Percentiles rank a stretch among this genome's conserved stretches.
Conservation (phyloP, 2,329 filamentous ascomycete genomes). For the Scedosporium dehoogii region DNA sequence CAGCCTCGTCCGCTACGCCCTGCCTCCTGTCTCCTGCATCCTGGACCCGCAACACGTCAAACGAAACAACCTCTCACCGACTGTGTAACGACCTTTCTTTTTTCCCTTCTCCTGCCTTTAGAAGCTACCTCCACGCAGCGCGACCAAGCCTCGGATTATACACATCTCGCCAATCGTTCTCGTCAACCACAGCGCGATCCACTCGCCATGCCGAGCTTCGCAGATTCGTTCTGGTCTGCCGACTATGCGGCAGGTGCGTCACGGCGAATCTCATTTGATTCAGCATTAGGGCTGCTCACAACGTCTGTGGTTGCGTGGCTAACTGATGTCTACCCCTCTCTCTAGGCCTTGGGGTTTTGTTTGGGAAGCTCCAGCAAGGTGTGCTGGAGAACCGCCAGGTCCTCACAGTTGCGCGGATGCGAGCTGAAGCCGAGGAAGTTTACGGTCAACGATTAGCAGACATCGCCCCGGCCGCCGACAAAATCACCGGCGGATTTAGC, state of each 20-base stretch:
- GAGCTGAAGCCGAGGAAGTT: conserved; percentile 86
- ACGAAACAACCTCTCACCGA: not conserved
- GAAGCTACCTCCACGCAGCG: not conserved
- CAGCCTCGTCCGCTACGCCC: not conserved
- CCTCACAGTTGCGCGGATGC: conserved; percentile 81
- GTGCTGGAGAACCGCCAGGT: conserved; percentile 92
- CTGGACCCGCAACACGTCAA: not conserved
- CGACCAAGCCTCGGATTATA: not conserved
- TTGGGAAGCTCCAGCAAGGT: conserved; percentile 93
- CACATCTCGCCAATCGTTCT: not conserved
- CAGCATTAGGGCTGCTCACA: not conserved
- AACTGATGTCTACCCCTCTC: conserved; percentile 10
- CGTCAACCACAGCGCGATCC: not conserved
- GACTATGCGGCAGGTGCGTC: conserved; percentile 86
- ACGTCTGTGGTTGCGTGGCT: not conserved
- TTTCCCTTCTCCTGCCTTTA: not conserved
- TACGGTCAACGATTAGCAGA: conserved; percentile 75
- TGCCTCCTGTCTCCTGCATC: not conserved
- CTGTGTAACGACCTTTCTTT: not conserved
- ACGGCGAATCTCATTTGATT: not conserved
- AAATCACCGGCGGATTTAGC: conserved; percentile 71
- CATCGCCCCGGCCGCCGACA: conserved; percentile 75
- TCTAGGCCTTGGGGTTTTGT: conserved; percentile 77
- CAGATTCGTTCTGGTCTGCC: conserved; percentile 94
- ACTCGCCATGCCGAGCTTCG: conserved; percentile 70